Evolutionary conservation across 2,329 filamentous ascomycete species (phyloP), one percentile per base, ranked within the genome.

Genomic region (Neocatenulostroma microsporum): DNA sequence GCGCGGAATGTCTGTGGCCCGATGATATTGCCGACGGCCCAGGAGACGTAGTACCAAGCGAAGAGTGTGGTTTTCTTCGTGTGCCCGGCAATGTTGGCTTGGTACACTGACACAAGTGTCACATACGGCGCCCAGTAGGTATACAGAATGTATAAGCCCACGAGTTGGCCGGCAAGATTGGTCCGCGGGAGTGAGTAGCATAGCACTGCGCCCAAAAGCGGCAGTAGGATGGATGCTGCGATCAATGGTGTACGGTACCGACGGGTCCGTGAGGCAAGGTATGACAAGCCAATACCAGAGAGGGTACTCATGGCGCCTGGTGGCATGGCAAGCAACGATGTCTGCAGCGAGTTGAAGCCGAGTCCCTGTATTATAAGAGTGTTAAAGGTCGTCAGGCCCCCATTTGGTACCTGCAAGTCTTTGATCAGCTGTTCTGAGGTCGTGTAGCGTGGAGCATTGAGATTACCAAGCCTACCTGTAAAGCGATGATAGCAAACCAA

Each of bases 301-400:
- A 73, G 62, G 53, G 81, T 78, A 3, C 21, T 24, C 21, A 73
- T 70, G 0, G 68, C 70, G 1, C 78, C 78, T 41, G 82, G 81
- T 0, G 79, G 78, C 45, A 82, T 81, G 51, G 78, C 82, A n/a
- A 82, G 66, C 4, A 82, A 60, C 3, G 72, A 75, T 0, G 75
- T 74, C 2, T 49, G 62, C 55, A 70, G 74, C 36, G 72, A 70
- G 53, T 77, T 68, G 42, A 73, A 79, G 0, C 76, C 75, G 2
- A 82, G 65, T 0, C 76, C 74, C 6, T 62, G 62, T 3, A 83
- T 56, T 37, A 82, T 80, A 8, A 82, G 60, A 0, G 78, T 76
- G 0, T 78, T 78, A 40, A 82, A 82, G 2, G 72, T 76, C n/a
- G n/a, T n/a, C n/a, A n/a, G n/a, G n/a, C n/a, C n/a, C n/a, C n/a